Conservation (phyloP, 2,329 filamentous ascomycete genomes). For the Penicillium polonicum region DNA sequence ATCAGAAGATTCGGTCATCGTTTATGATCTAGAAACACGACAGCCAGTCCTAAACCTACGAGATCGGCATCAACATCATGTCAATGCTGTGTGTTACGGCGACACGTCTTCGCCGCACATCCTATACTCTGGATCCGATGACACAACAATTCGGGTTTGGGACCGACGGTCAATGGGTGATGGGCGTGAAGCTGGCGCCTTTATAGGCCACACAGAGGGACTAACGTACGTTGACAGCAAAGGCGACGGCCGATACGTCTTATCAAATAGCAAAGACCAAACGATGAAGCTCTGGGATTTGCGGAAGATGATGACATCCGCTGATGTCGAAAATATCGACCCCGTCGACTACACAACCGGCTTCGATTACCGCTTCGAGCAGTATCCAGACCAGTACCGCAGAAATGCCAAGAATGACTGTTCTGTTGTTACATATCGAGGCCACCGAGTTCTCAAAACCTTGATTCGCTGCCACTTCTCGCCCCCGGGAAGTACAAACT, state of each 20-base stretch:
- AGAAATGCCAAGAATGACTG: constrained; percentile 76
- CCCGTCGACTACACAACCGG: constrained; percentile 54
- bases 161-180: constrained; percentile 71
- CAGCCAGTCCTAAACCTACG: constrained; percentile 70
- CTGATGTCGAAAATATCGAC: constrained; percentile 55
- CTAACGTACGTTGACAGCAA: constrained; percentile 73
- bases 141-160: constrained; percentile 93
- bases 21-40: constrained; percentile 87
- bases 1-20: constrained; percentile 72
- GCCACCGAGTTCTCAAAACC: constrained; percentile 84
- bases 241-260: constrained; percentile 82
- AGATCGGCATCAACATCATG: constrained; percentile 78
- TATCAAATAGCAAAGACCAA: constrained; percentile 94
- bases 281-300: constrained; percentile 97
- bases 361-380: constrained; percentile 63
- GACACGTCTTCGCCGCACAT: constrained; percentile 88
- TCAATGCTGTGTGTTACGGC: constrained; percentile 95
- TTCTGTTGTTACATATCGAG: constrained; percentile 88
- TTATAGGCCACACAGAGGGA: constrained; percentile 65
- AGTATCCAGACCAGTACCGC: constrained; percentile 54
- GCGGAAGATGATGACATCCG: constrained; percentile 78
- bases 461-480: constrained; percentile 95
- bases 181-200: constrained; percentile 62
- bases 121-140: constrained; percentile 92
- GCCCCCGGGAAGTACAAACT: constrained; percentile 79